Conservation (phyloP, 176 grass and related monocot species). For the Carex parvula region DNA sequence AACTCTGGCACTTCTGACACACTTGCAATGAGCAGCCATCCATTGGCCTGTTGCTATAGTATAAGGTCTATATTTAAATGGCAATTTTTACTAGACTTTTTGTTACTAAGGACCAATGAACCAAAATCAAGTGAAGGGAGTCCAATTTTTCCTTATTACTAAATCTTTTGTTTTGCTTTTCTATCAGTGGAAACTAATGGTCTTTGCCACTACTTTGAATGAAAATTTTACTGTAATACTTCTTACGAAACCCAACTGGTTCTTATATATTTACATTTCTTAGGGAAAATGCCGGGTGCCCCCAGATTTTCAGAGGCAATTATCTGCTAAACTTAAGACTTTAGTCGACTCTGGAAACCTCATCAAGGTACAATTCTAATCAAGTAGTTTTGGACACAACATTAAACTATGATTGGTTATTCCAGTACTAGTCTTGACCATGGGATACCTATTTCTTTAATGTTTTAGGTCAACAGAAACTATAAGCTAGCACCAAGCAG, state of each 20-base stretch:
- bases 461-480: conserved; percentile 61
- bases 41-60: not conserved
- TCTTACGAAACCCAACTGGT: conserved; percentile 20
- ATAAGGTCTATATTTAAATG: not conserved
- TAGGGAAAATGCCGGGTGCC: conserved; percentile 72
- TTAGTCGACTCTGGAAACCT: conserved; percentile 60
- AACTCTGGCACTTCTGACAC: not conserved
- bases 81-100: not conserved
- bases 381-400: not conserved
- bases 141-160: not conserved
- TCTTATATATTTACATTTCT: conserved; percentile 16
- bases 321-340: conserved; percentile 65
- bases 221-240: not conserved
- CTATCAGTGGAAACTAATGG: not conserved
- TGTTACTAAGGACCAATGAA: not conserved
- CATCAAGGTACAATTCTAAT: conserved; percentile 48
- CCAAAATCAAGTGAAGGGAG: not conserved
- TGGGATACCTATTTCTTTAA: not conserved
- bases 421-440: not conserved
- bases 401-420: not conserved
- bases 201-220: not conserved
- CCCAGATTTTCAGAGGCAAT: conserved; percentile 60
- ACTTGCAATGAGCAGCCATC: not conserved
- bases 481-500: conserved; percentile 65
- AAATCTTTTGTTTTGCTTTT: not conserved